Percentiles rank a stretch among this genome's conserved stretches.
phyloP scores from a whole-genome alignment of 2,329 filamentous ascomycete species.

The Pseudocercospora eumusae region DNA sequence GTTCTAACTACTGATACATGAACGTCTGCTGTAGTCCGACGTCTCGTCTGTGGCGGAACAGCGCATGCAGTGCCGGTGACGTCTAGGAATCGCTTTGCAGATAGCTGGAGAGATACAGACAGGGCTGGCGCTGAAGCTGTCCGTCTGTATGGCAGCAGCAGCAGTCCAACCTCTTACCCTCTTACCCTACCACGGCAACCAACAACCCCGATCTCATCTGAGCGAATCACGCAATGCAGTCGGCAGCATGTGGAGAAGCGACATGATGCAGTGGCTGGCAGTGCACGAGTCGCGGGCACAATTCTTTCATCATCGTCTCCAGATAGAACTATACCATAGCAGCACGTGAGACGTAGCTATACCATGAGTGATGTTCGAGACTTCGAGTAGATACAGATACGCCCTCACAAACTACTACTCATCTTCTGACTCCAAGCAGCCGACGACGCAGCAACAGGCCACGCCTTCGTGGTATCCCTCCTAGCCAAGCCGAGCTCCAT shows the following conservation, averaged over 20 bases:
- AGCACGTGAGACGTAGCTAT: too few species aligned
- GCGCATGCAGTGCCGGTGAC: slow-evolving; percentile 2
- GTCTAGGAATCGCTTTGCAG: not conserved
- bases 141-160: not conserved
- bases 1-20: too few species aligned
- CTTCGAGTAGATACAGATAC: too few species aligned
- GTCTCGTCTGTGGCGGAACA: not conserved
- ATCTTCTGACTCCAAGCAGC: slow-evolving; percentile 1
- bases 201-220: not conserved
- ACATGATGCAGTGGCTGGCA: slow-evolving; percentile 11
- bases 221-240: slow-evolving; percentile 2
- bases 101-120: not conserved
- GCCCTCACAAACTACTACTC: not conserved
- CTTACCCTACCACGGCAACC: slow-evolving; percentile 5
- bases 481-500: not conserved
- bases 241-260: slow-evolving; percentile 4
- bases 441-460: not conserved
- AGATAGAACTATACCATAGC: not conserved
- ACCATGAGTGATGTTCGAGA: too few species aligned
- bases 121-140: not conserved
- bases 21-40: slow-evolving; percentile 10
- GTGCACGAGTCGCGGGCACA: slow-evolving; percentile 7
- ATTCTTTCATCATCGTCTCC: not conserved
- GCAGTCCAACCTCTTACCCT: too few species aligned
- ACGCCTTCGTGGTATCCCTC: not conserved